Evolutionary conservation across 192 early-diverging fungal species (phyloP).

Genomic region (Coemansia sp.): DNA sequence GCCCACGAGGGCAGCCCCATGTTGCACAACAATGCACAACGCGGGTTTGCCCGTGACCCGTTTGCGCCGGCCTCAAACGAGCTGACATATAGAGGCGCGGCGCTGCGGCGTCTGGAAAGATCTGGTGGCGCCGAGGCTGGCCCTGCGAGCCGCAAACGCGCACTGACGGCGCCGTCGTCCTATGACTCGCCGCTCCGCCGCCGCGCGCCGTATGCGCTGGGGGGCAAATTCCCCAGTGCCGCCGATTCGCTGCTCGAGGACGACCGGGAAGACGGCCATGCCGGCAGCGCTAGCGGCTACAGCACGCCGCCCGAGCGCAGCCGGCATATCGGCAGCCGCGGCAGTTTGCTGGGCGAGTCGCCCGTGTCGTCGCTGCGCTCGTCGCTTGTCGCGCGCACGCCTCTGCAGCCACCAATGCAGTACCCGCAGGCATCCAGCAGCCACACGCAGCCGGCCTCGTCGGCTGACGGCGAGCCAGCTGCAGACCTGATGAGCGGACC

Average conservation of each 20-base stretch:
- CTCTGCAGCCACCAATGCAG: not conserved
- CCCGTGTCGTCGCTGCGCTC: constrained; percentile 52
- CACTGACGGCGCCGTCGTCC: constrained; percentile 51
- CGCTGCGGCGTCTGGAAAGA: constrained; percentile 41
- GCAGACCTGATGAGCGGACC: constrained; percentile 3
- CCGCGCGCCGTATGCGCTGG: constrained; percentile 10
- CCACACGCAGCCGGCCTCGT: not conserved
- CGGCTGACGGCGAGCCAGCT: not conserved
- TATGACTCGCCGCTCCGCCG: constrained; percentile 26
- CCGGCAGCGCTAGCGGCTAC: constrained; percentile 3
- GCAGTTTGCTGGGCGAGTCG: constrained; percentile 31
- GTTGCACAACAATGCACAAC: not conserved
- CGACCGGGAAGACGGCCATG: constrained; percentile 7
- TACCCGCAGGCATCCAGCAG: not conserved
- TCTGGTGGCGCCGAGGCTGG: constrained; percentile 4
- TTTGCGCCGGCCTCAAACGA: constrained; percentile 28
- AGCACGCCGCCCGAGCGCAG: constrained; percentile 20
- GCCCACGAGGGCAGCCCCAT: constrained; percentile 5
- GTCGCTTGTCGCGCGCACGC: constrained; percentile 26
- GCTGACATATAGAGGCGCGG: constrained; percentile 44
- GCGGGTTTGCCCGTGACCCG: constrained; percentile 11
- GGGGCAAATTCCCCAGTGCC: constrained; percentile 8
- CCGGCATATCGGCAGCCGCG: constrained; percentile 19
- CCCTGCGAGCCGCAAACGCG: constrained; percentile 37
- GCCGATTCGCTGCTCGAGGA: constrained; percentile 22